phyloP scores from a whole-genome alignment of 164 flowering plant species.

The Vitis rotundifolia region DNA sequence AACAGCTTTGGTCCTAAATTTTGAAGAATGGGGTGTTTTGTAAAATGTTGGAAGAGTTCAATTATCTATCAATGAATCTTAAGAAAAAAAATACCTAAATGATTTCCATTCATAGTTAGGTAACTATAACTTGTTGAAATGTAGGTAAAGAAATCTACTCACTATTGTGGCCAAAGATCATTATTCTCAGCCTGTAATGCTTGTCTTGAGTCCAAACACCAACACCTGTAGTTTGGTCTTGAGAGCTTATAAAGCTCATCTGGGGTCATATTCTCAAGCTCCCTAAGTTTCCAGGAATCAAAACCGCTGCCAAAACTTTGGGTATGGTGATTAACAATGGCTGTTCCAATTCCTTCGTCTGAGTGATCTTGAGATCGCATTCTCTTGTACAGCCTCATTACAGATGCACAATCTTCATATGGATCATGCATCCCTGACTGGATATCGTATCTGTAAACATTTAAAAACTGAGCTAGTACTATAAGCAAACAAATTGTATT shows the following conservation, averaged over 20 bases:
- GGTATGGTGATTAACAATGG: slow-evolving; percentile 8
- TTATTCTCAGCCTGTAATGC: neutral
- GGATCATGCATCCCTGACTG: slow-evolving; percentile 66
- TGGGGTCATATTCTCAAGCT: slow-evolving; percentile 57
- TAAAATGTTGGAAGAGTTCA: too few species aligned
- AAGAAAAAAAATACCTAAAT: too few species aligned
- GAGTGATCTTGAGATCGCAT: slow-evolving; percentile 55
- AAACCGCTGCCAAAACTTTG: slow-evolving; percentile 16
- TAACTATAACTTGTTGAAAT: too few species aligned
- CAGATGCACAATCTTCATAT: slow-evolving; percentile 67
- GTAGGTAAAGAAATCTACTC: too few species aligned
- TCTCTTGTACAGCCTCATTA: slow-evolving; percentile 71
- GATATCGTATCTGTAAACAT: slow-evolving; percentile 57
- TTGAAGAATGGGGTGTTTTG: too few species aligned
- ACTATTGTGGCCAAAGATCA: too few species aligned
- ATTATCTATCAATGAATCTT: too few species aligned
- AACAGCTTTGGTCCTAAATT: too few species aligned
- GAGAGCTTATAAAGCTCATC: slow-evolving; percentile 61
- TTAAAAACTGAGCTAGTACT: too few species aligned
- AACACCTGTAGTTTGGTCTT: slow-evolving; percentile 54
- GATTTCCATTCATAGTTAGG: too few species aligned
- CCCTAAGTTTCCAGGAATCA: slow-evolving; percentile 29
- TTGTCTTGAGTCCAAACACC: slow-evolving; percentile 63
- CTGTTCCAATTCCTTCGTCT: slow-evolving; percentile 3
- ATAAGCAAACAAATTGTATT: too few species aligned